phyloP scores from a whole-genome alignment of 805 yeast genomes.

The Starmerella tilneyi region DNA sequence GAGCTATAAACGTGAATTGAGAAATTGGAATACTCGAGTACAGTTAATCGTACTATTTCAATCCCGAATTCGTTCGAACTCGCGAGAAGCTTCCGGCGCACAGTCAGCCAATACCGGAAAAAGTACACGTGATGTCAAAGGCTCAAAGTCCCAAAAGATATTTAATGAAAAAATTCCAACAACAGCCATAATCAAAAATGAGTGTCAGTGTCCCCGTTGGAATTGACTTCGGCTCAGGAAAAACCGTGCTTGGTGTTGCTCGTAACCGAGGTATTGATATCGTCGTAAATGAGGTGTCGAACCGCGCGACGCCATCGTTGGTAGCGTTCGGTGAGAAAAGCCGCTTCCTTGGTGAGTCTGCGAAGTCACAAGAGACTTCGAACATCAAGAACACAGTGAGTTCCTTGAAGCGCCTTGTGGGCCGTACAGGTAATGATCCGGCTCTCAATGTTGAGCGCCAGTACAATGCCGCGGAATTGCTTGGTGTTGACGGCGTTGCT shows the following conservation, averaged over 20 bases:
- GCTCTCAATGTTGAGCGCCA: slow-evolving; percentile 66
- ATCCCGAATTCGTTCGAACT: not conserved
- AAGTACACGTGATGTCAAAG: not conserved
- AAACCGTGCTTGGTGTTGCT: slow-evolving; percentile 85
- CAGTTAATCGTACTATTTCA: no score
- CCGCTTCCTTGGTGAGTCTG: slow-evolving; percentile 91
- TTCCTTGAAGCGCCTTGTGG: slow-evolving; percentile 85
- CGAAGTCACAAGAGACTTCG: slow-evolving; percentile 92
- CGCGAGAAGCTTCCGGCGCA: slow-evolving; percentile 1
- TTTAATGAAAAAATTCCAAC: slow-evolving; percentile 2
- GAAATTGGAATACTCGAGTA: no score
- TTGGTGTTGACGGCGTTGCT: slow-evolving; percentile 58
- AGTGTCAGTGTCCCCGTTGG: slow-evolving; percentile 45
- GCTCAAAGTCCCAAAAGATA: not conserved
- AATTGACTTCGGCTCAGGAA: slow-evolving; percentile 93
- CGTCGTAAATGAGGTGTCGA: slow-evolving; percentile 95
- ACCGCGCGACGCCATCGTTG: slow-evolving; percentile 86
- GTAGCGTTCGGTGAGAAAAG: slow-evolving; percentile 85
- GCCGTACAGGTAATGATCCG: slow-evolving; percentile 62
- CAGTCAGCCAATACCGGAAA: not conserved
- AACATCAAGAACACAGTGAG: slow-evolving; percentile 94
- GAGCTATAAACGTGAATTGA: no score
- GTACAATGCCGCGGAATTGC: slow-evolving; percentile 63
- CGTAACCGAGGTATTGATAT: slow-evolving; percentile 97
- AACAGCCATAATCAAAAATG: slow-evolving; percentile 5